A percentile compares a stretch with the other conserved stretches of the same genome.
These are phyloP conservation scores for Meyerozyma sp. DNA, from an alignment of 1,139 yeast genomes.

Conservation along the genomic window DNA sequence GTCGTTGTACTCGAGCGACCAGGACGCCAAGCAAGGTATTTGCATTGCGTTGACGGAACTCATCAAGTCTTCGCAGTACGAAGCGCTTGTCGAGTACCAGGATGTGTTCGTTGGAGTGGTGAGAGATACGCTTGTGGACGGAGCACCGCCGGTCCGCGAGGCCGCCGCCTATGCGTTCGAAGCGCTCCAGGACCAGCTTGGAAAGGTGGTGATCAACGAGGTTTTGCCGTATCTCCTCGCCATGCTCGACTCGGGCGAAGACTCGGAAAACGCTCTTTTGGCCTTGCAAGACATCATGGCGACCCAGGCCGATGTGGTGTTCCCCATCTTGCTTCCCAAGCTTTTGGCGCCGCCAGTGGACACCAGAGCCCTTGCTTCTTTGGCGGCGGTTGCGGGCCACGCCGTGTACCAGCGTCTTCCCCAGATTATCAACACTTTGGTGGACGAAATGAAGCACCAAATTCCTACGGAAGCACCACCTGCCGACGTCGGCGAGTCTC, in stretches of 20 bases:
- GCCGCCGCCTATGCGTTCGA: conserved; percentile 94
- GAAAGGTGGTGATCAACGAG: conserved; percentile 82
- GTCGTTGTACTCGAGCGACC: conserved; percentile 55
- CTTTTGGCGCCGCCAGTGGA: conserved; percentile 79
- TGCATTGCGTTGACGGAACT: conserved; percentile 90
- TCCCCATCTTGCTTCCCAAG: conserved; percentile 91
- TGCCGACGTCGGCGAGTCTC: conserved; percentile 30
- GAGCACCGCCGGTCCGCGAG: conserved; percentile 68
- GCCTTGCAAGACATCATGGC: conserved; percentile 94
- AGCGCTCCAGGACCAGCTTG: conserved; percentile 72
- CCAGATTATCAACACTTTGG: conserved; percentile 65
- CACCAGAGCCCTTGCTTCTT: conserved; percentile 80
- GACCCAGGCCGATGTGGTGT: conserved; percentile 80
- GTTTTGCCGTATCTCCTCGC: conserved; percentile 78
- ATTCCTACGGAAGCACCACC: conserved; percentile 14
- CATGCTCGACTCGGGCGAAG: conserved; percentile 50
- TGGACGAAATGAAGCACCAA: conserved; percentile 39
- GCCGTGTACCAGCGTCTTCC: conserved; percentile 73
- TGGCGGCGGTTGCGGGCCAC: conserved; percentile 87
- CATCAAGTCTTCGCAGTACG: conserved; percentile 65
- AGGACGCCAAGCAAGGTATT: conserved; percentile 91
- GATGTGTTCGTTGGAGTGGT: conserved; percentile 68
- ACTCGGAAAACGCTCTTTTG: conserved; percentile 70
- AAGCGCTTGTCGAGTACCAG: conserved; percentile 62
- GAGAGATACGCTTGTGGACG: conserved; percentile 73